These are phyloP conservation scores for Naegleria lovaniensis DNA, from an alignment of 208 protist species.

Conservation along the genomic window DNA sequence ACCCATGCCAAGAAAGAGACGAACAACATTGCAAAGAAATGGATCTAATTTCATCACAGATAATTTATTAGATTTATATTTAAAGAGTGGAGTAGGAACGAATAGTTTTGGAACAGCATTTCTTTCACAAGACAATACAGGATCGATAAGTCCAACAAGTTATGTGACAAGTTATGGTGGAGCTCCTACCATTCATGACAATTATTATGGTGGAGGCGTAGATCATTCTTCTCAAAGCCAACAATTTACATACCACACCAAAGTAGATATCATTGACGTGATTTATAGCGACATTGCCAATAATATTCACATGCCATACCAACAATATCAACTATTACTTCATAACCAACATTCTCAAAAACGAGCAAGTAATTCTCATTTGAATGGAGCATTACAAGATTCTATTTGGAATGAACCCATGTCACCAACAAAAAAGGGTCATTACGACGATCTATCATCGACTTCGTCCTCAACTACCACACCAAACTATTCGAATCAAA, in stretches of 20 bases:
- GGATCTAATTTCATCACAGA: not conserved
- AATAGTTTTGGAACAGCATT: not conserved
- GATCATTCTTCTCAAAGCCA: not conserved
- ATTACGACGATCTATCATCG: not conserved
- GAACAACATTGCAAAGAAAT: not conserved
- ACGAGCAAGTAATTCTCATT: not conserved
- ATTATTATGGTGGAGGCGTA: not conserved
- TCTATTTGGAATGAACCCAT: not conserved
- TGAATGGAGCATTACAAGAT: not conserved
- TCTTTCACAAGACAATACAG: not conserved
- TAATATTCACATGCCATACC: not conserved
- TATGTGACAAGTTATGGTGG: not conserved
- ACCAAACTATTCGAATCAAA: not conserved
- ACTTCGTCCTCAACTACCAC: not conserved
- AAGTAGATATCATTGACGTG: not conserved
- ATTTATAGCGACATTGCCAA: not conserved
- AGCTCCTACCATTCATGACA: not conserved
- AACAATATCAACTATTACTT: not conserved
- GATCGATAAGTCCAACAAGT: not conserved
- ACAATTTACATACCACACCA: not conserved
- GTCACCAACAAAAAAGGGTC: not conserved
- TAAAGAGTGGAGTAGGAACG: not conserved
- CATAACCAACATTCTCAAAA: not conserved
- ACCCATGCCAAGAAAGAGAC: not conserved
- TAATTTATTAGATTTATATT: not conserved